Evolutionary conservation across 2,329 filamentous ascomycete species (phyloP).

Genomic region (Paecilomyces variotii): DNA sequence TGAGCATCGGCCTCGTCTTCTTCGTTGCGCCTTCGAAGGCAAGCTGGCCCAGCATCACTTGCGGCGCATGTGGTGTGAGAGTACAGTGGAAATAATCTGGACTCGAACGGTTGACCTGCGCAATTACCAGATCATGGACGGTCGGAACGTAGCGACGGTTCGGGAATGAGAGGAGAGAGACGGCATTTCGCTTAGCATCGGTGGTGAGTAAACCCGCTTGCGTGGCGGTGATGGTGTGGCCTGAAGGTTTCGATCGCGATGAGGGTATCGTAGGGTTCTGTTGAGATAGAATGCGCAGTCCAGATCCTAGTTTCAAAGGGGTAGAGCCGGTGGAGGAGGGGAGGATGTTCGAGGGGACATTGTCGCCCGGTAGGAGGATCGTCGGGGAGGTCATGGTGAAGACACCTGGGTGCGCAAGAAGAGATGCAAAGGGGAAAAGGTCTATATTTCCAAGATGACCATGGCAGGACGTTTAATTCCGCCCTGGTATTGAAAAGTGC

Average conservation of each 20-base stretch:
- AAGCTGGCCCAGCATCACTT: constrained; percentile 70
- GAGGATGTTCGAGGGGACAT: constrained; percentile 57
- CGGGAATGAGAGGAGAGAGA: constrained; percentile 27
- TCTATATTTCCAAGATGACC: not conserved
- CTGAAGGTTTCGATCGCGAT: constrained; percentile 57
- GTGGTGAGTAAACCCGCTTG: constrained; percentile 29
- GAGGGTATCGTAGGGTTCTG: constrained; percentile 59
- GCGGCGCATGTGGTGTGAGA: constrained; percentile 56
- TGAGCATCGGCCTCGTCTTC: constrained; percentile 78
- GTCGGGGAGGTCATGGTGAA: constrained; percentile 48
- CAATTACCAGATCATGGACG: constrained; percentile 79
- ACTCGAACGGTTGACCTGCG: constrained; percentile 68
- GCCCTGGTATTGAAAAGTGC: not conserved
- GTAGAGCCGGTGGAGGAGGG: constrained; percentile 57
- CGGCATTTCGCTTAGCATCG: constrained; percentile 33
- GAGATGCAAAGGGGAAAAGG: not conserved
- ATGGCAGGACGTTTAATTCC: not conserved
- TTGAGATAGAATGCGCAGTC: constrained; percentile 72
- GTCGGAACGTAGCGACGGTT: constrained; percentile 64
- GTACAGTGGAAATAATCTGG: constrained; percentile 73
- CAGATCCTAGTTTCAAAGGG: constrained; percentile 73
- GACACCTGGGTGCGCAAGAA: not conserved
- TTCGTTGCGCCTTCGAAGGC: constrained; percentile 90
- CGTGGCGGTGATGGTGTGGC: constrained; percentile 24
- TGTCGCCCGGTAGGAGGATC: constrained; percentile 78